Evolutionary conservation across 208 protist species (phyloP).

Genomic region (Naegleria lovaniensis): DNA sequence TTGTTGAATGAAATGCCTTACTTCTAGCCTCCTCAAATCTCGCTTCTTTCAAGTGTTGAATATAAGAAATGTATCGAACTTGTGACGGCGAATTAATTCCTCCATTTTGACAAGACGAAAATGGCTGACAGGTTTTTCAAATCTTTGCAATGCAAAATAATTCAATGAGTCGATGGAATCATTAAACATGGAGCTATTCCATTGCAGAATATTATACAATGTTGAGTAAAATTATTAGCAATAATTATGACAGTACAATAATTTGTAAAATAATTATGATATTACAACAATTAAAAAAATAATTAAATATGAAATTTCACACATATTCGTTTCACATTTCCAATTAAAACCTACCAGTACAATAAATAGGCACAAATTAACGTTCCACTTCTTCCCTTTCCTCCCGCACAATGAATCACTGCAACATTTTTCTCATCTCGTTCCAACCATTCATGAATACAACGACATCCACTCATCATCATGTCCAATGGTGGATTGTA

Average conservation of each 20-base stretch:
- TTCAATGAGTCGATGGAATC: background rate
- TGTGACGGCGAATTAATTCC: background rate
- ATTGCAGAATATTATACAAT: no score
- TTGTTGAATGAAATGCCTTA: background rate
- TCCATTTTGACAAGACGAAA: background rate
- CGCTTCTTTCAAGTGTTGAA: background rate
- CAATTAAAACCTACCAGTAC: conserved; percentile 11
- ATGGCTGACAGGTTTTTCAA: background rate
- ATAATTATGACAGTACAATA: no score
- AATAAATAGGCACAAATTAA: conserved; percentile 33
- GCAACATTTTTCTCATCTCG: conserved; percentile 32
- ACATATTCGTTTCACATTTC: background rate
- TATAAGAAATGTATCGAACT: background rate
- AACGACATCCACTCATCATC: background rate
- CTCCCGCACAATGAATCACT: conserved; percentile 37
- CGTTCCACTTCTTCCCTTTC: conserved; percentile 33
- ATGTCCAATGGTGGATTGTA: conserved; percentile 27
- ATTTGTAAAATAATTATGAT: no score
- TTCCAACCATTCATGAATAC: conserved; percentile 12
- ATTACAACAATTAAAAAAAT: no score
- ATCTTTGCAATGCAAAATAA: background rate
- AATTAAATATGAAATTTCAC: background rate
- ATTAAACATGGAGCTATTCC: background rate
- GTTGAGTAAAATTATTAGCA: no score
- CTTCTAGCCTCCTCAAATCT: background rate